Evolutionary conservation across 176 grass and related monocot species (phyloP).

Genomic region (Triticum aestivum): DNA sequence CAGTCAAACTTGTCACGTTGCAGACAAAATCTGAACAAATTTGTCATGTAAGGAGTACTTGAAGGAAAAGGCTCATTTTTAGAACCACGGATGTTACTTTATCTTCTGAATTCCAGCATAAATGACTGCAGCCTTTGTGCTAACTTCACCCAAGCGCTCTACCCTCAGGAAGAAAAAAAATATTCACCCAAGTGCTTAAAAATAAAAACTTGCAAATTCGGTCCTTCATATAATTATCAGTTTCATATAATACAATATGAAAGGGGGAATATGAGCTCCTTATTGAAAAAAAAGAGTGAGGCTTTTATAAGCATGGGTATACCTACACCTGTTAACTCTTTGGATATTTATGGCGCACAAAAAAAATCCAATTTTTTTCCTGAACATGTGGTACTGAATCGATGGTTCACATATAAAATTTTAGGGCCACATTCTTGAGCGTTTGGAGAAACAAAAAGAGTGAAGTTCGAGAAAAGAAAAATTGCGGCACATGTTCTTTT

Average conservation of each 20-base stretch:
- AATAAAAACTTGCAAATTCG: neutral
- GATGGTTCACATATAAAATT: neutral
- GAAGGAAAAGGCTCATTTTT: neutral
- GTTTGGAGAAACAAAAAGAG: neutral
- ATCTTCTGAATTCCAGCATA: conserved; percentile 9
- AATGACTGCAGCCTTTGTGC: neutral
- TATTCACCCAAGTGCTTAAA: neutral
- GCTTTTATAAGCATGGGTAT: neutral
- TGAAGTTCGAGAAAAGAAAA: neutral
- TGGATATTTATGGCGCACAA: neutral
- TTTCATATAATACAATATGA: no score
- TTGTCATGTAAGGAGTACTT: neutral
- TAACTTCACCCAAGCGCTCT: no score
- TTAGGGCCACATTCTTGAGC: neutral
- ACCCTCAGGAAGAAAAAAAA: no score
- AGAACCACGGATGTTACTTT: neutral
- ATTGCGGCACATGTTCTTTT: no score
- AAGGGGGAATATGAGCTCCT: no score
- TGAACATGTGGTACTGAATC: neutral
- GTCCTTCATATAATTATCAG: neutral
- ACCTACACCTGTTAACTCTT: neutral
- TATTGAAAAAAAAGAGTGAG: no score
- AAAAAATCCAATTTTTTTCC: neutral
- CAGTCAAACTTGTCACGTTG: neutral
- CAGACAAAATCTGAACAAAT: neutral